Base-by-base conservation (phyloP, 2,329 filamentous ascomycete genomes). In the Aspergillus quadrilineatus region DNA sequence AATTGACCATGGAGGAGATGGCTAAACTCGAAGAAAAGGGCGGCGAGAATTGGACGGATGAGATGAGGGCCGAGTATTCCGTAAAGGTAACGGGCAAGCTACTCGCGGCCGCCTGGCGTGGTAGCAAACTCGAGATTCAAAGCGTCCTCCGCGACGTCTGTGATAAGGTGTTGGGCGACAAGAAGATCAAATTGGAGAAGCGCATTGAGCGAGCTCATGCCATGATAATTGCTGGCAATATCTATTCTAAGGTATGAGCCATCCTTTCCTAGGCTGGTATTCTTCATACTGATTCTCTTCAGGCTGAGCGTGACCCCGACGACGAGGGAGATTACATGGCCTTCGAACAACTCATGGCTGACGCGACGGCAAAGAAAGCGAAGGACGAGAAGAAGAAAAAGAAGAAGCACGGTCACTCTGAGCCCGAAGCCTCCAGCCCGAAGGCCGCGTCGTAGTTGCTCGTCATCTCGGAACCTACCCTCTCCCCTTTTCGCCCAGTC, bases 1-100 rank as follows among this genome's bases (percentile, higher is more conserved):
- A 99, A 79, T 89, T 96, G 80, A 96, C 92, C 58, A 96, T 99
- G 86, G 93, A 99, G 79, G 93, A 97, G 75, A 97, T 99, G 94
- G 92, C 92, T 53, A 92, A 93, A 73, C 82, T 93, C 76, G 94
- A 99, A 78, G 90, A 97, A 79, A 87, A 88, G 69, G 94, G 93
- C 52, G 94, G 94, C 49, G 94, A 97, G 55, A 92, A 96, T 60
- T 99, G 94, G 94, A 97, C 94, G 0, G 94, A 99, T 61, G 94
- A 97, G 85, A 92, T 89, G 80, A 92, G 92, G 77, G 87, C 88
- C 42, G 94, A 99, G 78, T 97, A 96, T 69, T 94, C 97, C 81
- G 88, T 93, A 70, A 87, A 89, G 66, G 93, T 97, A 26, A 99
- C 94, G 8, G 94, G 94, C 69, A 99, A 99, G 84, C 97, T 99